Evolutionary conservation across 2,329 filamentous ascomycete genomes (phyloP).

Genomic region (Fusarium guadeloupense): DNA sequence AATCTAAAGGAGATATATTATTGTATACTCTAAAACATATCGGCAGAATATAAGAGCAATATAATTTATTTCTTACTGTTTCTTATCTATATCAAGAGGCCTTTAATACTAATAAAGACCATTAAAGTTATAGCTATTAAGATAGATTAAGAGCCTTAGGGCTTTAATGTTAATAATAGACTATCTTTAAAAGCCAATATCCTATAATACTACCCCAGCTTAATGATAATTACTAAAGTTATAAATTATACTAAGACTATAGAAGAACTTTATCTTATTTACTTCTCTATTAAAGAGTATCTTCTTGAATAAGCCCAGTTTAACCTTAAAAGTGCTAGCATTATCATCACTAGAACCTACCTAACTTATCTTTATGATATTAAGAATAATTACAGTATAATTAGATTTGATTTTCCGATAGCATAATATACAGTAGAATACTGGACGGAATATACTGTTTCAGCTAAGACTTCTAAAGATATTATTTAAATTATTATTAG

Average conservation of each 20-base stretch:
- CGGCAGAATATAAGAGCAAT: conserved; percentile 3
- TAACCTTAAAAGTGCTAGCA: conserved; percentile 5
- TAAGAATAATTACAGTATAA: not conserved
- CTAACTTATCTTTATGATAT: conserved; percentile 35
- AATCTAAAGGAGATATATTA: conserved; percentile 36
- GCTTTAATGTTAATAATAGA: conserved; percentile 20
- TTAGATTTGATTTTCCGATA: conserved; percentile 26
- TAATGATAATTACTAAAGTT: conserved; percentile 18
- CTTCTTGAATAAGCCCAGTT: conserved; percentile 17
- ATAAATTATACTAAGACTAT: accelerated
- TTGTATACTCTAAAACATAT: conserved; percentile 31
- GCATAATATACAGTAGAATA: conserved; percentile 28
- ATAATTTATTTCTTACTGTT: conserved; percentile 38
- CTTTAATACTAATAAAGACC: conserved; percentile 30
- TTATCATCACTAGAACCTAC: conserved; percentile 34
- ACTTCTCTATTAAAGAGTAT: conserved; percentile 42
- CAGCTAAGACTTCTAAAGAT: conserved; percentile 7
- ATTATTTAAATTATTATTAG: not conserved
- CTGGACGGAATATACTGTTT: conserved; percentile 24
- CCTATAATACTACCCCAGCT: conserved; percentile 24
- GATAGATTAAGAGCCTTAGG: conserved; percentile 8
- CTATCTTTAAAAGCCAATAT: not conserved
- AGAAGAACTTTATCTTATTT: conserved; percentile 35
- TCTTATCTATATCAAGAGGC: conserved; percentile 21
- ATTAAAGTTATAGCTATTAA: conserved; percentile 36